Conservation (phyloP, 129 eudicot genomes). For the Flaveria ramosissima region DNA sequence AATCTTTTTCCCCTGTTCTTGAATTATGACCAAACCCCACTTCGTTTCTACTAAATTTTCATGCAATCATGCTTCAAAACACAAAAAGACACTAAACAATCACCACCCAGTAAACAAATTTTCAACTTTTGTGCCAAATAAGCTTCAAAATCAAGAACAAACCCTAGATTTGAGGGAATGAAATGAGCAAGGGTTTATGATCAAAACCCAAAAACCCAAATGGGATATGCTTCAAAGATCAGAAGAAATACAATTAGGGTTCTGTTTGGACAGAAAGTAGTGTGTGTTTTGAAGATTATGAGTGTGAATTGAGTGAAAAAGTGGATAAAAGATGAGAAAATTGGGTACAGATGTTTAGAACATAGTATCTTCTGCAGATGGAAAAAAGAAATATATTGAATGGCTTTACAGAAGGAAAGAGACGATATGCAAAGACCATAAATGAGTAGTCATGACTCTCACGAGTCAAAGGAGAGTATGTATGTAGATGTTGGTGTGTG, state of each 20-base stretch:
- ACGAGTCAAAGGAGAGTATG: constrained; percentile 38
- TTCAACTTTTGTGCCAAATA: neutral
- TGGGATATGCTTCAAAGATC: constrained; percentile 30
- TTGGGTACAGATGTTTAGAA: constrained; percentile 25
- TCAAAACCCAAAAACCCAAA: constrained; percentile 38
- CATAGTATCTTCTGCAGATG: constrained; percentile 34
- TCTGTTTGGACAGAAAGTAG: constrained; percentile 17
- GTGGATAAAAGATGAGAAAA: constrained; percentile 12
- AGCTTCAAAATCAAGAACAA: constrained; percentile 32
- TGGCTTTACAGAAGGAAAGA: constrained; percentile 35
- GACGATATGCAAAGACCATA: constrained; percentile 18
- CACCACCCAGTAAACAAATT: constrained; percentile 26
- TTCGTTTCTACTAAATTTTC: constrained; percentile 23
- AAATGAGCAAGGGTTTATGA: constrained; percentile 43
- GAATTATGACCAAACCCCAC: constrained; percentile 40
- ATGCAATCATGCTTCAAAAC: constrained; percentile 29
- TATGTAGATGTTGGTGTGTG: too few relatives aligned
- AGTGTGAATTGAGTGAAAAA: constrained; percentile 18
- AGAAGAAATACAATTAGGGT: constrained; percentile 22
- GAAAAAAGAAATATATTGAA: constrained; percentile 28
- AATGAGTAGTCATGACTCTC: constrained; percentile 36
- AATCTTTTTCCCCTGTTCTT: constrained; percentile 29
- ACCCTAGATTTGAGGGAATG: constrained; percentile 23
- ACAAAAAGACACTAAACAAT: constrained; percentile 26
- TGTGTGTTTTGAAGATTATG: constrained; percentile 7